phyloP scores from a whole-genome alignment of 305 asterid genomes.

The Solanum hybrid region DNA sequence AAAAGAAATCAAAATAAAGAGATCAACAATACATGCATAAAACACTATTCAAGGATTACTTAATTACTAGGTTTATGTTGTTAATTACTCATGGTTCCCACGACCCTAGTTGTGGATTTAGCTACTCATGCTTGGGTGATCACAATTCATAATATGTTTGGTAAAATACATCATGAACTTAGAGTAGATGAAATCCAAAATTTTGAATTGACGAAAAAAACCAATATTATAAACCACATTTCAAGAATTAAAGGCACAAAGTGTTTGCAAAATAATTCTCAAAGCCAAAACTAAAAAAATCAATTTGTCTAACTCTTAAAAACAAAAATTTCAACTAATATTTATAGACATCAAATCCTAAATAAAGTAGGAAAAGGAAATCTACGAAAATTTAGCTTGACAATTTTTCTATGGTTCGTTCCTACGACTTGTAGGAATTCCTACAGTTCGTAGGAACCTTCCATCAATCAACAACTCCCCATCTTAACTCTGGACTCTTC shows the following conservation, averaged over 20 bases:
- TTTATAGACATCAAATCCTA: background rate
- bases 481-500: background rate
- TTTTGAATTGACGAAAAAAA: background rate
- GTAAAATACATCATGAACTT: background rate
- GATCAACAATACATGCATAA: background rate
- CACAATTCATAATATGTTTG: too few relatives aligned
- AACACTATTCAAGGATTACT: background rate
- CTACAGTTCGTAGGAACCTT: background rate
- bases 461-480: background rate
- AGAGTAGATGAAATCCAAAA: background rate
- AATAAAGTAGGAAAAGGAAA: too few relatives aligned
- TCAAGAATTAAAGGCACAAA: background rate
- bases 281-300: background rate
- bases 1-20: background rate
- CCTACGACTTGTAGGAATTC: background rate
- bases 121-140: background rate
- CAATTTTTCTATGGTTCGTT: background rate
- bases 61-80: background rate
- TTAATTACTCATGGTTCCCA: background rate
- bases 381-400: background rate
- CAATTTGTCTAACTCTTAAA: background rate
- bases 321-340: too few relatives aligned
- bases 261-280: background rate
- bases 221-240: background rate
- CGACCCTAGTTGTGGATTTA: background rate